Base-by-base conservation (phyloP, 106 monocot species). In the Gastrodia elata region DNA sequence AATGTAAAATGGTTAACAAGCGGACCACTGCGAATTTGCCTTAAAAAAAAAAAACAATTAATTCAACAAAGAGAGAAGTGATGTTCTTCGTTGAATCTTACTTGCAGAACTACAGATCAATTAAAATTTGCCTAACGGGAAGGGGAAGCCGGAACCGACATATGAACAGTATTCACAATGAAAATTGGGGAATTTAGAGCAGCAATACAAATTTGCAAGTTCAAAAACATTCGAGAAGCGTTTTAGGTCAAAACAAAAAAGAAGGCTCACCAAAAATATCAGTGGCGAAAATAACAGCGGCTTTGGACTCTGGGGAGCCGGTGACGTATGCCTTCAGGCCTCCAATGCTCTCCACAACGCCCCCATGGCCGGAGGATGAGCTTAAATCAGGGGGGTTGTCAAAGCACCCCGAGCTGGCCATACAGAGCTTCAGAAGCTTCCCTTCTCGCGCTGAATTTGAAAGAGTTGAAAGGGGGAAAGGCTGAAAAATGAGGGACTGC, bases 271-370 rank as follows among this genome's bases (percentile, higher is more conserved):
- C 86, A 59, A 38, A 90, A 9, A 84, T 67, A 68, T 90, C 89
- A 52, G 82, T 69, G 74, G 84, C 35, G 43, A 90, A 79, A 20
- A 90, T 30, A 46, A 90, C 39, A 24, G 83, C 86, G 57, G 69
- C 65, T 38, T 86, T 82, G 68, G 86, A 80, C 36, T 80, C 77
- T 0, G 72, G 33, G 32, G 83, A 78, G 68, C 89, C 89, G 24
- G 77, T 38, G 74, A 76, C 56, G 73, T 90, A 90, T 6, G 89
- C 74, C 70, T 82, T 80, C 73, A 90, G 82, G 39, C 84, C 86
- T 16, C 86, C 86, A 38, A 90, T 35, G 36, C 77, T 73, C 30
- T 84, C 84, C 8, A 87, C 77, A 36, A 90, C 86, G 39, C 8
- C 3, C 14, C 82, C 85, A 5, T 59, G 18, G 39, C 82, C 82